Conservation (phyloP, 805 yeast species). For the Candida chilensis region DNA sequence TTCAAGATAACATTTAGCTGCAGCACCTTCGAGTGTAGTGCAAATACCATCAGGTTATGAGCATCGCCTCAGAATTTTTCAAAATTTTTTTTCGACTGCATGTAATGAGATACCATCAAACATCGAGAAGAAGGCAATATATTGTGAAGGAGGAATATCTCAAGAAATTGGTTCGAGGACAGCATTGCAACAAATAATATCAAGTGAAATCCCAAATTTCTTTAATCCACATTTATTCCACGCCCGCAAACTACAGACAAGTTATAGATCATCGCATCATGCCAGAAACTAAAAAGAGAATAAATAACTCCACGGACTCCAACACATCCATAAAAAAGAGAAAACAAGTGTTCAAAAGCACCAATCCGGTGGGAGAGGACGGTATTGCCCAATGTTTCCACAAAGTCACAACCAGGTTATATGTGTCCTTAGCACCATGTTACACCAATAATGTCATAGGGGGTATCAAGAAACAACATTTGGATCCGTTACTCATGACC, state of each 20-base stretch:
- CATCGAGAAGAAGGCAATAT: too few species aligned
- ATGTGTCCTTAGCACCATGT: constrained; percentile 84
- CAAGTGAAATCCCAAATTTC: background rate
- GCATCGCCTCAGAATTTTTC: too few species aligned
- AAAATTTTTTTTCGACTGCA: too few species aligned
- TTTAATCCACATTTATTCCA: background rate
- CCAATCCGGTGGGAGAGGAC: constrained; percentile 25
- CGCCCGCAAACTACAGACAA: too few species aligned
- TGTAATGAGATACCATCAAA: too few species aligned
- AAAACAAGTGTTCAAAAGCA: constrained; percentile 11
- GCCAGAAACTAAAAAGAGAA: too few species aligned
- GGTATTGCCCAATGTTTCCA: constrained; percentile 67
- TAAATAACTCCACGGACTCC: constrained; percentile 2
- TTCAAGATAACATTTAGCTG: too few species aligned
- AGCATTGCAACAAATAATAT: background rate
- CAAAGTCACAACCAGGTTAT: constrained; percentile 48
- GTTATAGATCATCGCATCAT: too few species aligned
- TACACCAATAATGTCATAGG: constrained; percentile 58
- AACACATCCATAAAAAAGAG: constrained; percentile 2
- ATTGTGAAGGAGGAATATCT: background rate
- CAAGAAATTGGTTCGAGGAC: background rate
- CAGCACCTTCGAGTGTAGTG: too few species aligned
- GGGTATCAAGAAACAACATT: constrained; percentile 81
- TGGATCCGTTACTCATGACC: constrained; percentile 84
- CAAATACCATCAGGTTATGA: too few species aligned